Conservation (phyloP, 2,329 filamentous ascomycete genomes). For the Botrytis paeoniae region DNA sequence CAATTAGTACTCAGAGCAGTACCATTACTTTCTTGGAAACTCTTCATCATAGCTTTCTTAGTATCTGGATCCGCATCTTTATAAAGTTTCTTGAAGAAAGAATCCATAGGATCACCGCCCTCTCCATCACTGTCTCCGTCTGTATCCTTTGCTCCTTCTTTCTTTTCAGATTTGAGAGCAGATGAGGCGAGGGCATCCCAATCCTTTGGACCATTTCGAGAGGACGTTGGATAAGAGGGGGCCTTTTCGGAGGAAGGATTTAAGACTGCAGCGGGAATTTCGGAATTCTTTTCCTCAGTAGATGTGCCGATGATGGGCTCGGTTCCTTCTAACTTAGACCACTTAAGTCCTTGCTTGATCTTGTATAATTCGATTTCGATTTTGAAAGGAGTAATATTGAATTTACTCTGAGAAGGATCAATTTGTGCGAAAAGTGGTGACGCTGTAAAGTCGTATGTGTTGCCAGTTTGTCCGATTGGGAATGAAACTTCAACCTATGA, state of each 20-base stretch:
- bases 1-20: conserved; percentile 92
- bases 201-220: conserved; percentile 77
- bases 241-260: conserved; percentile 35
- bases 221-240: conserved; percentile 81
- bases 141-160: conserved; percentile 32
- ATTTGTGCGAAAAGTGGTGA: conserved; percentile 67
- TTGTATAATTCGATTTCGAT: conserved; percentile 76
- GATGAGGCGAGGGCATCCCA: conserved; percentile 73
- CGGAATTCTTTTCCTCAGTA: conserved; percentile 2
- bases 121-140: conserved; percentile 50
- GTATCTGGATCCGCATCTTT: conserved; percentile 73
- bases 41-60: conserved; percentile 95
- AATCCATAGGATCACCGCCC: conserved; percentile 65
- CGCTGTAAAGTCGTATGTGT: conserved; percentile 59
- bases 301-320: conserved; percentile 22
- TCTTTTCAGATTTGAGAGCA: conserved; percentile 14
- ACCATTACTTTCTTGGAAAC: conserved; percentile 88
- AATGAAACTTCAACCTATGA: conserved; percentile 55
- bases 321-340: conserved; percentile 33
- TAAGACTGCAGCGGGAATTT: conserved; percentile 24
- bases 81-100: conserved; percentile 90
- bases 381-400: conserved; percentile 70
- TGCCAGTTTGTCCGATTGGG: conserved; percentile 47
- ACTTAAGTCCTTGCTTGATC: conserved; percentile 48
- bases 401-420: conserved; percentile 57